A percentile compares a stretch with the other conserved stretches of the same genome.
Conservation (phyloP, 1,139 yeast genomes). For the Sugiyamaella castrensis region DNA sequence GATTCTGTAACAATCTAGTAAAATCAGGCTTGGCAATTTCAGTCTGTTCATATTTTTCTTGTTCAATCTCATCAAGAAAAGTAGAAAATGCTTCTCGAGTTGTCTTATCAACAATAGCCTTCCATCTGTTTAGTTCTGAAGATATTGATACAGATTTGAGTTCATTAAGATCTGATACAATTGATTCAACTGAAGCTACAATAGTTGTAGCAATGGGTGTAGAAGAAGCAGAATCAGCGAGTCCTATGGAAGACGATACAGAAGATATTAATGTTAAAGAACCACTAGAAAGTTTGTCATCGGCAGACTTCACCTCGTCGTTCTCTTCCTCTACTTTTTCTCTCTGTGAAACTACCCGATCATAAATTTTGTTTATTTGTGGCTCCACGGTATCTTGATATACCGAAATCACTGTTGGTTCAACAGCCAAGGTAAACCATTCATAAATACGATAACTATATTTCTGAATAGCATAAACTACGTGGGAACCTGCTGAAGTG, state of each 20-base stretch:
- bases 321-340: constrained; percentile 2
- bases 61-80: constrained; percentile 35
- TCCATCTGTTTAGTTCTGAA: constrained; percentile 28
- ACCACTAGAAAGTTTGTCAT: not conserved
- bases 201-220: not conserved
- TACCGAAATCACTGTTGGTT: constrained; percentile 24
- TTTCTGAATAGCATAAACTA: constrained; percentile 1
- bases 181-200: not conserved
- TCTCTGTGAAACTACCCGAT: constrained; percentile 10
- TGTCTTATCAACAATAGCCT: constrained; percentile 31
- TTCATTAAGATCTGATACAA: not conserved
- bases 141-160: constrained; percentile 12
- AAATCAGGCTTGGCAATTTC: constrained; percentile 28
- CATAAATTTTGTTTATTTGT: constrained; percentile 30
- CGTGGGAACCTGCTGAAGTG: constrained; percentile 9
- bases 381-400: constrained; percentile 31
- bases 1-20: constrained; percentile 27
- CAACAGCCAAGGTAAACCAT: constrained; percentile 22
- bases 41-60: constrained; percentile 28
- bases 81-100: constrained; percentile 33
- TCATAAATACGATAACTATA: constrained; percentile 12
- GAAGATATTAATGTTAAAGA: not conserved
- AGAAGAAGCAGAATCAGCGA: constrained; percentile 3
- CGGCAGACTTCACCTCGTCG: not conserved
- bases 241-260: not conserved